Conservation (phyloP, 148 eudicot species). For the Cornus florida region DNA sequence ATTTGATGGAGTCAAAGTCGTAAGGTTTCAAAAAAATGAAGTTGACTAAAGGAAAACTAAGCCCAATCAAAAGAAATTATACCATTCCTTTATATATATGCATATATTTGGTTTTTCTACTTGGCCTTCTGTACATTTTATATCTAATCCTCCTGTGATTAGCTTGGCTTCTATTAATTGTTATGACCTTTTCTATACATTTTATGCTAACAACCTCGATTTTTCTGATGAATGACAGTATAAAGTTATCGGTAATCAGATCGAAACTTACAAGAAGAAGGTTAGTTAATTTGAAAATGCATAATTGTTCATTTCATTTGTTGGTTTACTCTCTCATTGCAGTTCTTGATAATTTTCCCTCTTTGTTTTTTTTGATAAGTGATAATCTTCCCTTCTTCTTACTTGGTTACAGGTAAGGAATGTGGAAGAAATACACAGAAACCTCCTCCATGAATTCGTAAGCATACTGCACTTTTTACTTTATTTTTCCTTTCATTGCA, state of each 20-base stretch:
- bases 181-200: background rate
- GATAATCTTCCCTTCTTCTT: background rate
- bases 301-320: background rate
- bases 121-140: too few relatives aligned
- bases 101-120: too few relatives aligned
- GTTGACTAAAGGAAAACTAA: too few relatives aligned
- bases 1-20: too few relatives aligned
- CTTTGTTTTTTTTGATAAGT: too few relatives aligned
- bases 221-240: constrained; percentile 35
- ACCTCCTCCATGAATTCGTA: constrained; percentile 63
- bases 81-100: too few relatives aligned
- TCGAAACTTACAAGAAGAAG: constrained; percentile 72
- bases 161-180: background rate
- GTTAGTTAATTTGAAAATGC: constrained; percentile 22
- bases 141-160: background rate
- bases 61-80: too few relatives aligned
- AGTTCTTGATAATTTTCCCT: background rate
- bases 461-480: constrained; percentile 22
- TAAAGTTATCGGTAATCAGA: constrained; percentile 42
- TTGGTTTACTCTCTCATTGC: background rate
- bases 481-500: background rate
- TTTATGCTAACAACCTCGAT: background rate
- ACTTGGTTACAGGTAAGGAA: constrained; percentile 49
- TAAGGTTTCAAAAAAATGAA: too few relatives aligned
- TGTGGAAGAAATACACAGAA: constrained; percentile 45